Percentiles rank a stretch among this genome's conserved stretches.
phyloP scores from a whole-genome alignment of 1,139 yeast genomes.

The Pneumocystis wakefieldiae region DNA sequence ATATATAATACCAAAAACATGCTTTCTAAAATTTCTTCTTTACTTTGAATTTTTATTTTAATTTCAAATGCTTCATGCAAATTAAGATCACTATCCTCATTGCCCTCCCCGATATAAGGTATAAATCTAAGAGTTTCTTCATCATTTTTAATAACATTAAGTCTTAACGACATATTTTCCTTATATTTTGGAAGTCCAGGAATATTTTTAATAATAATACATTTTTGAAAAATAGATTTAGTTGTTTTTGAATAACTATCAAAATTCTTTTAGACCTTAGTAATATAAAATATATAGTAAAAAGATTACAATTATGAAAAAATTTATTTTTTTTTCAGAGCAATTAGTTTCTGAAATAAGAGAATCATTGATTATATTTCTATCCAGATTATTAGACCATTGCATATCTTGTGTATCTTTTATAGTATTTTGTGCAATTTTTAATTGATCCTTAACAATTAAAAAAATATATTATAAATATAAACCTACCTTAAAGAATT shows the following conservation, averaged over 20 bases:
- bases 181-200: not conserved
- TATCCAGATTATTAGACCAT: not conserved
- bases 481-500: not conserved
- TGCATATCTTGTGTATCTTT: not conserved
- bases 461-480: not conserved
- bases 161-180: not conserved
- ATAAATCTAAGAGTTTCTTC: not conserved
- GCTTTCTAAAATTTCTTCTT: not conserved
- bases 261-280: not conserved
- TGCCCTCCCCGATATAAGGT: constrained; percentile 1
- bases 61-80: not conserved
- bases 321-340: not conserved
- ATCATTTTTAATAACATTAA: not conserved
- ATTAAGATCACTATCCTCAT: constrained; percentile 1
- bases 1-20: not conserved
- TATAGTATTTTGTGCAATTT: not conserved
- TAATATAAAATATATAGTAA: not conserved
- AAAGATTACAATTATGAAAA: not conserved
- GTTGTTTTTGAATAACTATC: not conserved
- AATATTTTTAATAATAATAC: not conserved
- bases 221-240: not conserved
- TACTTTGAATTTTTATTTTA: not conserved
- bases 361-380: not conserved
- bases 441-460: not conserved
- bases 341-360: not conserved